Evolutionary conservation across 495 filamentous ascomycete species (phyloP), one percentile per base, ranked within the genome.

Genomic region (Wilcoxina mikolae): DNA sequence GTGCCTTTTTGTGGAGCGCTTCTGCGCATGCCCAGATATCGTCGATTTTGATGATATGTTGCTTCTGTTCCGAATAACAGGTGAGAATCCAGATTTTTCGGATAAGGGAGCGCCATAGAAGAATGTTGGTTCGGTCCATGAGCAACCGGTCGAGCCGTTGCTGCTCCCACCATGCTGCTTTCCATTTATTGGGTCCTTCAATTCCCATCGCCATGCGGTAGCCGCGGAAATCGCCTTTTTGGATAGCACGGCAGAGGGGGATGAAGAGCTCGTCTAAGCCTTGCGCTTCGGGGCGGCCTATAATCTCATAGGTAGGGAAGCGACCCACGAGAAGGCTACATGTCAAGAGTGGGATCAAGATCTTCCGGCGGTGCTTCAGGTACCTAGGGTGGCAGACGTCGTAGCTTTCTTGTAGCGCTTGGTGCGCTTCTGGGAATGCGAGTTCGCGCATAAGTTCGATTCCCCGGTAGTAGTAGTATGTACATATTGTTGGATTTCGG

Each of bases 261-360:
- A 76, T 57, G 68, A 94, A 98, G 41, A 79, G 78, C 18, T 80
- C 73, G 1, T 71, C 73, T n/a, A 95, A 71, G 0, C 77, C 77
- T 18, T 70, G 68, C 4, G 85, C 79, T 70, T 95, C 91, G 0
- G 83, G 82, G 1, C 82, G 76, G 43, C 73, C 68, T 23, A 90
- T 72, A 7, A 95, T 72, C 20, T 67, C 53, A 11, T 66, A 57
- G 0, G 82, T 81, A 0, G 91, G 90, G 60, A 95, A 91, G 31
- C 85, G 83, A 9, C 87, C 91, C 45, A 93, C 74, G 31, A 94
- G 77, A 3, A 95, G 77, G 61, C 89, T 94, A 55, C 81, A 76
- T 0, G 87, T 74, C 48, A 94, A 82, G 42, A 94, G 78, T 62
- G 89, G 93, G 33, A 82, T 82, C 51, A 95, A 79, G 56, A 95